Conservation (phyloP, 2,329 filamentous ascomycete species). For the Fusarium neocosmosporiellum region DNA sequence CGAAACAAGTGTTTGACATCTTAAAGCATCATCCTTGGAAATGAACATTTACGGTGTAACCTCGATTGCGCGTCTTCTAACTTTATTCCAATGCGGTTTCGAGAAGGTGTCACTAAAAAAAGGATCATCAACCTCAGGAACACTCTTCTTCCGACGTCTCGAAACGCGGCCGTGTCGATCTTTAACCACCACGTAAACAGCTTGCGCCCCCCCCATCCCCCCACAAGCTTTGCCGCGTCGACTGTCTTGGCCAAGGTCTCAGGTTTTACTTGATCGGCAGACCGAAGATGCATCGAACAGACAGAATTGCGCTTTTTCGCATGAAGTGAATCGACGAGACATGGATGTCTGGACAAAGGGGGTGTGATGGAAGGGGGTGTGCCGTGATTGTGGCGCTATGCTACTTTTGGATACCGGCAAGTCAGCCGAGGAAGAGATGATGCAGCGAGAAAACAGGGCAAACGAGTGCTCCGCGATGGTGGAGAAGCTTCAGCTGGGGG, state of each 20-base stretch:
- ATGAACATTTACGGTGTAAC: not conserved
- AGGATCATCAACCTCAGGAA: not conserved
- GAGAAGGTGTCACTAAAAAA: not conserved
- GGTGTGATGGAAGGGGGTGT: not conserved
- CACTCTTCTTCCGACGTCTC: not conserved
- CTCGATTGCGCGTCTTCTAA: not conserved
- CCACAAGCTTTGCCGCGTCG: not conserved
- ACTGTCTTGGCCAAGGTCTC: not conserved
- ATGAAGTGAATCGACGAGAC: not conserved
- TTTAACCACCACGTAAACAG: not conserved
- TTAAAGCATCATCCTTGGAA: not conserved
- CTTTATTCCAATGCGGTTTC: not conserved
- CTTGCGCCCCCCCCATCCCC: not conserved
- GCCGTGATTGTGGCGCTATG: not conserved
- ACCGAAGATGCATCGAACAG: not conserved
- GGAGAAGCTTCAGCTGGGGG: conserved; percentile 1
- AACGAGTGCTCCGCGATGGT: not conserved
- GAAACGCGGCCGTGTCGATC: not conserved
- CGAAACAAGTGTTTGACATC: not conserved
- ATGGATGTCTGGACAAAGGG: not conserved
- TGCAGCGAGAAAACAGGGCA: not conserved
- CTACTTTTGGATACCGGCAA: conserved; percentile 20
- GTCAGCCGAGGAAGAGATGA: conserved; percentile 5
- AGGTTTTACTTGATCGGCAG: conserved; percentile 7
- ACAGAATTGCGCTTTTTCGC: not conserved